Conservation (phyloP, 2,329 filamentous ascomycete species). For the Cladosporium sp. region DNA sequence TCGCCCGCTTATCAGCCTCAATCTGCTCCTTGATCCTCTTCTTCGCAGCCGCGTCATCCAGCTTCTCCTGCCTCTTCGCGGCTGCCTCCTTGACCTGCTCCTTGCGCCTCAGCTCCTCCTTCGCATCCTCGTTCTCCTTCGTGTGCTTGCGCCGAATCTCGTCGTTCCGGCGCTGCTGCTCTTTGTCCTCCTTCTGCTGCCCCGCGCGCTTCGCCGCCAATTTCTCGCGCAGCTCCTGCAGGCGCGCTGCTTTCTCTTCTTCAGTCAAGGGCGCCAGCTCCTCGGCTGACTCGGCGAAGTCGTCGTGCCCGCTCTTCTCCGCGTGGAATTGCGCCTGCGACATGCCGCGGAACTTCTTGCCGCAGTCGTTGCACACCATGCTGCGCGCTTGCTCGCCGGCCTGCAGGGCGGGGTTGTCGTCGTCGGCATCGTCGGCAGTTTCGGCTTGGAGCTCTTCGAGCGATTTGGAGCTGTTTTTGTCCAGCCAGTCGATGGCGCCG, state of each 20-base stretch:
- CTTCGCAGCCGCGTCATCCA: conserved; percentile 77
- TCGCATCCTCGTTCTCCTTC: conserved; percentile 78
- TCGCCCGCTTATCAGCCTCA: conserved; percentile 86
- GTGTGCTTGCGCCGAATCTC: conserved; percentile 79
- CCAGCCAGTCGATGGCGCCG: conserved; percentile 89
- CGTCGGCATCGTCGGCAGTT: conserved; percentile 31
- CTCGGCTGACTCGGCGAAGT: conserved; percentile 90
- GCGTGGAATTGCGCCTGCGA: conserved; percentile 86
- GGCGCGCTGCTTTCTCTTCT: conserved; percentile 77
- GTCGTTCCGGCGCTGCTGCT: conserved; percentile 80
- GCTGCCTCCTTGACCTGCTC: conserved; percentile 89
- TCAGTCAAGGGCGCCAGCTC: conserved; percentile 86
- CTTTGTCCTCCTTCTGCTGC: conserved; percentile 66
- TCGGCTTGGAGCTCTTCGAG: conserved; percentile 68
- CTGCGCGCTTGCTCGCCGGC: conserved; percentile 68
- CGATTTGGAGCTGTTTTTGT: conserved; percentile 81
- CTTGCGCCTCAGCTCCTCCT: conserved; percentile 81
- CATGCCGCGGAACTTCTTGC: conserved; percentile 79
- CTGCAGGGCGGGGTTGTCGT: conserved; percentile 56
- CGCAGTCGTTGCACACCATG: conserved; percentile 89
- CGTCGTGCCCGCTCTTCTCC: conserved; percentile 78
- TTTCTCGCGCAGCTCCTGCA: conserved; percentile 67
- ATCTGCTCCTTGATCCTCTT: conserved; percentile 89
- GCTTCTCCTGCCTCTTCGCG: conserved; percentile 80
- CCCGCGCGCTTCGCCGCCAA: conserved; percentile 65